Evolutionary conservation across 2,329 filamentous ascomycete species (phyloP).

Genomic region (Dothideomycetes sp.): DNA sequence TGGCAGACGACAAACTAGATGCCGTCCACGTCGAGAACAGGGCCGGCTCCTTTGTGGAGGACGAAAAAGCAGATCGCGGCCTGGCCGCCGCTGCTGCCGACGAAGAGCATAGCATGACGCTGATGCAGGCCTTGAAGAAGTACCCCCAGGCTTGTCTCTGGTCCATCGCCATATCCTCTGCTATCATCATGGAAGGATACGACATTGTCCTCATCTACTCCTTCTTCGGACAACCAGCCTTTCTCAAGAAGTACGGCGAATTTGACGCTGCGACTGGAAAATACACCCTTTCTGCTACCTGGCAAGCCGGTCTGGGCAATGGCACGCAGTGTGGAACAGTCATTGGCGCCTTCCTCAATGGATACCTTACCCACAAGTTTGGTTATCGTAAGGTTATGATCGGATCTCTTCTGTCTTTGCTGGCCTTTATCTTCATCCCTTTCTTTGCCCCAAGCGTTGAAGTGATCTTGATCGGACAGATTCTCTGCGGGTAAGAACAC

Average conservation of each 20-base stretch:
- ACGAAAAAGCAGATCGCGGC: constrained; percentile 1
- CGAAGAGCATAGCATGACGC: constrained; percentile 8
- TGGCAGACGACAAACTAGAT: not conserved
- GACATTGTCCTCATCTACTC: constrained; percentile 57
- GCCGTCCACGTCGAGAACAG: constrained; percentile 1
- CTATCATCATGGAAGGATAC: constrained; percentile 53
- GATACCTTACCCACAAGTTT: constrained; percentile 5
- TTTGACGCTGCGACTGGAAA: constrained; percentile 32
- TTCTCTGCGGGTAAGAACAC: constrained; percentile 43
- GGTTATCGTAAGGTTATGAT: constrained; percentile 10
- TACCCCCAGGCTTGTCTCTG: constrained; percentile 43
- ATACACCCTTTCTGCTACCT: constrained; percentile 30
- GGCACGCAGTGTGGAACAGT: constrained; percentile 1
- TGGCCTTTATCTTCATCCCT: constrained; percentile 46
- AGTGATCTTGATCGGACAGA: constrained; percentile 50
- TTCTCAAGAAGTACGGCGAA: constrained; percentile 49
- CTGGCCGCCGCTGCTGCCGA: constrained; percentile 5
- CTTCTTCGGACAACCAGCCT: constrained; percentile 51
- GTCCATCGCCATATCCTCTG: constrained; percentile 51
- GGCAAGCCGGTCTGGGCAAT: constrained; percentile 29
- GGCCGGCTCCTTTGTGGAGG: not conserved
- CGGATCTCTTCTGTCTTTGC: not conserved
- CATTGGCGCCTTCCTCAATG: constrained; percentile 8
- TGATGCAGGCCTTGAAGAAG: constrained; percentile 23
- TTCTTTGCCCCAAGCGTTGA: constrained; percentile 5